Percentiles rank a stretch among this genome's conserved stretches.
These are phyloP conservation scores for Calocera cornea DNA, from an alignment of 768 basidiomycete species.

Conservation along the genomic window DNA sequence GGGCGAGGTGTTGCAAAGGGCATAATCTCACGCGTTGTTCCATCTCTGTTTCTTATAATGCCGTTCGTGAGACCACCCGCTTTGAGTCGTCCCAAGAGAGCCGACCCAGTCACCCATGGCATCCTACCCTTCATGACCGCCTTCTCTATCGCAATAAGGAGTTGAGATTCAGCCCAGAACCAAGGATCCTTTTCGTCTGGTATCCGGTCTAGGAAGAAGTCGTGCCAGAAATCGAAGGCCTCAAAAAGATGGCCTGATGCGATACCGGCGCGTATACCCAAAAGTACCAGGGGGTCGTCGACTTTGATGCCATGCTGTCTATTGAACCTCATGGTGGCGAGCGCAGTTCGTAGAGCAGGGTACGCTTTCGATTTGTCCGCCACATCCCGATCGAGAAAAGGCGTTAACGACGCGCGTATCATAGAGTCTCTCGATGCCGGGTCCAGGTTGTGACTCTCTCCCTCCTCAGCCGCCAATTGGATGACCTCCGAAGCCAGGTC, in stretches of 20 bases:
- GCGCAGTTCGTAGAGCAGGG: not conserved
- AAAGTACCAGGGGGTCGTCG: not conserved
- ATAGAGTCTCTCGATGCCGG: not conserved
- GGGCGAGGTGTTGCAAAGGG: not conserved
- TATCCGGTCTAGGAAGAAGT: not conserved
- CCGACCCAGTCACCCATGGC: not conserved
- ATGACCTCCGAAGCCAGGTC: slow-evolving; percentile 35
- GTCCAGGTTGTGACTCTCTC: not conserved
- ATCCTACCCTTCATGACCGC: not conserved
- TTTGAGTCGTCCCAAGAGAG: not conserved
- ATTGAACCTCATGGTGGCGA: not conserved
- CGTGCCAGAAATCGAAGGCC: not conserved
- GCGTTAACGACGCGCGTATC: not conserved
- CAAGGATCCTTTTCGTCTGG: not conserved
- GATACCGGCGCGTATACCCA: not conserved
- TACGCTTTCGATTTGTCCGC: not conserved
- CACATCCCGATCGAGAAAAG: not conserved
- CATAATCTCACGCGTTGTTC: not conserved
- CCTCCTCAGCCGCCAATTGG: slow-evolving; percentile 24
- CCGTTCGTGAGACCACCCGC: not conserved
- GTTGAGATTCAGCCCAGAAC: not conserved
- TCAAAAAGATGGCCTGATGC: not conserved
- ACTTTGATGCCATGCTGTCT: not conserved
- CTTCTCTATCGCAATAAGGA: not conserved
- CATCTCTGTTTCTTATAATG: not conserved